Evolutionary conservation across 371 early-diverging fungal genomes (phyloP), one percentile per base, ranked within the genome.

Genomic region (Smittium culicis): DNA sequence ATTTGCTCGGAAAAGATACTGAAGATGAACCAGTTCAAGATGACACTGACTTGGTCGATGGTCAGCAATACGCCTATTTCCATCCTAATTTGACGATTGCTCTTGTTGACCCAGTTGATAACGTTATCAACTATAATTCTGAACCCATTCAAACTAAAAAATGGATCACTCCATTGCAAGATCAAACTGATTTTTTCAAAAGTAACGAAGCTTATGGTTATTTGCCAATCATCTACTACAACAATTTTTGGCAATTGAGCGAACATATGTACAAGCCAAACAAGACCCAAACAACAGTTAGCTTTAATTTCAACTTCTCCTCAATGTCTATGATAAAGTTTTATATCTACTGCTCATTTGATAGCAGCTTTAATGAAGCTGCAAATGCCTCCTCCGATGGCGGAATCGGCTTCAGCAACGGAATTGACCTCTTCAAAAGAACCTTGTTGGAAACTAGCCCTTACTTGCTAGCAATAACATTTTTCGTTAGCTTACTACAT

Each of bases 401-500:
- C 81, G n/a, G 80, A 82, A 66, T 72, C 59, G 88, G 88, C 67
- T 79, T 84, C 61, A 72, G 86, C 45, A 88, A 87, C 69, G 72
- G 60, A 31, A 34, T 74, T 34, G 81, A 82, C 65, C 74, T 77
- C 64, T 55, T 82, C 34, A 79, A 87, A 80, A 80, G 92, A 58
- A 93, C 91, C 88, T 81, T 96, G 64, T 66, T 87, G 67, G 94
- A 94, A 58, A 96, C 94, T 61, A 96, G 92, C 72, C 93, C 93
- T 3, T 78, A 82, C 64, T 75, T 93, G 33, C 73, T 96, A 67
- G 84, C 79, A 1, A 70, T 90, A 1, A 96, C 96, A 0, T 79
- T 88, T 45, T 64, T 79, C 54, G 94, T 94, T 54, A 88, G 89
- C 57, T 62, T 87, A 2, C 73, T 96, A 20, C 96, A 96, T 78